These are phyloP conservation scores for Viola odorata DNA, from an alignment of 345 rosid species.

Conservation along the genomic window DNA sequence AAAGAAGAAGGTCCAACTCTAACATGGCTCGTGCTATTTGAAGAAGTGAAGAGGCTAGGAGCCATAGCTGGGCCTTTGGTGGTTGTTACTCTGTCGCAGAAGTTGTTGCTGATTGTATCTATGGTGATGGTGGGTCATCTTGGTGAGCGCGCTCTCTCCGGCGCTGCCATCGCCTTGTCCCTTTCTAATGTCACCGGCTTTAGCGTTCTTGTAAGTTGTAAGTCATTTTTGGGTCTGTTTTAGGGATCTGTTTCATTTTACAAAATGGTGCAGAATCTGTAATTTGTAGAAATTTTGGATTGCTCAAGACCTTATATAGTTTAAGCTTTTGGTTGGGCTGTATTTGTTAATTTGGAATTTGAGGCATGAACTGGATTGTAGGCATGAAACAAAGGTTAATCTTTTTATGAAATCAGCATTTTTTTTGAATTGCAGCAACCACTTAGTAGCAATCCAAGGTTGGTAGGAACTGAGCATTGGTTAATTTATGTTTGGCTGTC, in stretches of 20 bases:
- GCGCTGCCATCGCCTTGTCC: conserved; percentile 23
- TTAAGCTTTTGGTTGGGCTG: no score
- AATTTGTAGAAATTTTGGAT: not conserved
- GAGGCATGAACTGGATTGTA: no score
- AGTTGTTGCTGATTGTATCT: conserved; percentile 17
- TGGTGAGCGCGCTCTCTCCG: conserved; percentile 22
- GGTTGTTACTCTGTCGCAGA: conserved; percentile 17
- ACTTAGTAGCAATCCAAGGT: no score
- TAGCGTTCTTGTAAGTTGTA: conserved; percentile 9
- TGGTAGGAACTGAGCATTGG: no score
- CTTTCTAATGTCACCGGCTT: conserved; percentile 28
- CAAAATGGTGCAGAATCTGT: not conserved
- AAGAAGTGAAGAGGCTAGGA: conserved; percentile 26
- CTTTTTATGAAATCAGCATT: no score
- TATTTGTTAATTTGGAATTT: no score
- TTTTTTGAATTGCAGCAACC: no score
- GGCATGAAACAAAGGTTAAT: no score
- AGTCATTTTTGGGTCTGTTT: no score
- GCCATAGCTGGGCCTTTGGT: conserved; percentile 28
- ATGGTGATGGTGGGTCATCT: conserved; percentile 32
- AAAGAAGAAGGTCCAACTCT: not conserved
- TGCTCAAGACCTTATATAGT: no score
- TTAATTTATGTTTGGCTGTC: no score
- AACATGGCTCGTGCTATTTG: not conserved
- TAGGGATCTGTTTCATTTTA: no score